Evolutionary conservation across 164 flowering plant species (phyloP), one percentile per base, ranked within the genome.

Genomic region (Litsea cubeba): DNA sequence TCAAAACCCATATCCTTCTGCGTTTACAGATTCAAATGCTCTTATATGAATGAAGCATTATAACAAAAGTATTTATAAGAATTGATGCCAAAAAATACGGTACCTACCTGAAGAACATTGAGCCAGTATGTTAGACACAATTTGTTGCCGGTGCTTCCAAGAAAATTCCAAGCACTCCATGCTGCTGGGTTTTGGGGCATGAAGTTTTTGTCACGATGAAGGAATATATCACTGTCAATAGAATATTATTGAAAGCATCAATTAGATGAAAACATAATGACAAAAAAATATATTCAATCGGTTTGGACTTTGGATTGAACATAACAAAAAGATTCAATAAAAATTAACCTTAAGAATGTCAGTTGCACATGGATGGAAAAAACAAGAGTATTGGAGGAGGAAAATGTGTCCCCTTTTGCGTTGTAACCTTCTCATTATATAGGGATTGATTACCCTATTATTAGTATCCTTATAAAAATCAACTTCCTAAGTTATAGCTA

Each of bases 91-190:
- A 35, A 35, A 22, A 64, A 69, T 2, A 69, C n/a, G 28, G 24
- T 51, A 73, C 79, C 71, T 54, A 95, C 99, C 99, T 95, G 98
- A 71, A 92, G 94, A 11, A 86, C 83, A 84, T 95, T 93, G 71
- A 95, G 91, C 99, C 98, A 95, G 79, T 95, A 93, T 58, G 99
- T 93, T 75, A 95, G 32, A 72, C 94, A 91, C 2, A 92, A 87
- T 89, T 87, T 93, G 63, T 82, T 83, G 67, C 81, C 83, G 17
- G 78, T 76, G 62, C 79, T 84, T 78, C 96, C 98, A n/a, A 89
- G 91, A 80, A 95, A 95, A 82, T 95, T 95, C 99, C 98, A 91
- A 7, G 99, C 86, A 78, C 99, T 93, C 99, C 99, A 95, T 26
- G 99, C 98, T 76, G 95, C 83, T 83, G 88, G 84, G 82, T 89